Base-by-base conservation (phyloP, 768 basidiomycete genomes). In the Megacollybia marginata region DNA sequence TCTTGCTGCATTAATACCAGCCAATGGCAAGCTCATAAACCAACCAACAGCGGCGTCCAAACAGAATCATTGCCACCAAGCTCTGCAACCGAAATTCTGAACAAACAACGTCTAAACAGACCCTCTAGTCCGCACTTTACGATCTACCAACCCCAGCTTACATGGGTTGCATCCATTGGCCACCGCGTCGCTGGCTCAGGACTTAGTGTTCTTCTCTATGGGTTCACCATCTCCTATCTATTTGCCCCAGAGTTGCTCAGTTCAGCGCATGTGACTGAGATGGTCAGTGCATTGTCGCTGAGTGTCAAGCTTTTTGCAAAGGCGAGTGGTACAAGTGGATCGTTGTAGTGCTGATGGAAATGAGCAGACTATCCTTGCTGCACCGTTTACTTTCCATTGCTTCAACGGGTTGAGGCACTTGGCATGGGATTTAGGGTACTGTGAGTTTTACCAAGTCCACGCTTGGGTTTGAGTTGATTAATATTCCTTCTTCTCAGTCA, bases 131-230 rank as follows among this genome's bases (percentile, higher is more conserved):
- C 96, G 9, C 94, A 97, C 66, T 88, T 92, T 63, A 92, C 92
- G 49, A 98, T 99, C 69, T 99, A 99, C 71, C 86, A 94, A 62
- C 88, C 87, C 2, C 91, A 98, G 69, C 67, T 98, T 44, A 97
- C 95, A 33, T 95, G 91, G 90, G 12, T 89, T 48, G 76, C 69
- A 5, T 96, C 92, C 15, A 92, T 95, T 59, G 81, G 77, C 36
- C 85, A 98, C 69, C 88, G 96, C 64, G 65, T 77, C n/a, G 88
- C 92, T 10, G 96, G 95, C 52, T 77, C 67, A 8, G 89, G 73
- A 9, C 78, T 99, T 45, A 86, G 88, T 52, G 81, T 75, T 46
- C 74, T 91, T 92, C 59, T 57, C 84, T 82, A 44, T 33, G 38
- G 38, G 15, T 40, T 40, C 38, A 18, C 38, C 18, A 13, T 40